phyloP scores from a whole-genome alignment of 2,329 filamentous ascomycete species.

The Pseudogymnoascus sp. region DNA sequence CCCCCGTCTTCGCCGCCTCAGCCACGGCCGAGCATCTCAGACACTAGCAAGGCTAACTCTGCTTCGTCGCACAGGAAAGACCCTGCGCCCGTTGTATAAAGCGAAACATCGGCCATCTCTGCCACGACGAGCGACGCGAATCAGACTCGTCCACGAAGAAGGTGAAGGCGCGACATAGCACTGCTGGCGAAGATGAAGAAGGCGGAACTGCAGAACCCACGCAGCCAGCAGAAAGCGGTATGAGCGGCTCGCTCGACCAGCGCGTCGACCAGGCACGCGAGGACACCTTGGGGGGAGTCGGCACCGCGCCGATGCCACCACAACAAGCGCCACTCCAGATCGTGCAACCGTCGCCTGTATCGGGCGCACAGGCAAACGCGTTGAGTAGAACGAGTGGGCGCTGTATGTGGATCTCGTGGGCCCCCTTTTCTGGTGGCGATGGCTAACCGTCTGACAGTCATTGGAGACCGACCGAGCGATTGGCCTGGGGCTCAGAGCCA shows the following conservation, averaged over 20 bases:
- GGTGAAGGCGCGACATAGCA: constrained; percentile 55
- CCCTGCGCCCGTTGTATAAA: constrained; percentile 97
- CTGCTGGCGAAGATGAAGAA: constrained; percentile 53
- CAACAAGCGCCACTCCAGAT: constrained; percentile 53
- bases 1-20: constrained; percentile 18
- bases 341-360: constrained; percentile 62
- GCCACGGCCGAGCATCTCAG: constrained; percentile 24
- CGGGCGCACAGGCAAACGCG: constrained; percentile 56
- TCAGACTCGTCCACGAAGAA: constrained; percentile 61
- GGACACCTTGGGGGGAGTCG: constrained; percentile 30
- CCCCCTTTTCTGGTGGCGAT: constrained; percentile 20
- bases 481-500: constrained; percentile 68
- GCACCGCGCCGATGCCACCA: constrained; percentile 24
- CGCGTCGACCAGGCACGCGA: constrained; percentile 40
- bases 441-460: constrained; percentile 43
- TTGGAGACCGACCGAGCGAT: constrained; percentile 66
- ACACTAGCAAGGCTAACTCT: constrained; percentile 24
- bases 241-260: constrained; percentile 49
- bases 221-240: constrained; percentile 37
- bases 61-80: constrained; percentile 57
- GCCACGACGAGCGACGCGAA: constrained; percentile 94
- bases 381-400: constrained; percentile 59
- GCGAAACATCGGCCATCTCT: constrained; percentile 95
- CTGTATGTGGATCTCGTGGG: constrained; percentile 48
- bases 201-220: constrained; percentile 45